Evolutionary conservation across 148 eudicot species (phyloP).

Genomic region (Persicaria maculosa): DNA sequence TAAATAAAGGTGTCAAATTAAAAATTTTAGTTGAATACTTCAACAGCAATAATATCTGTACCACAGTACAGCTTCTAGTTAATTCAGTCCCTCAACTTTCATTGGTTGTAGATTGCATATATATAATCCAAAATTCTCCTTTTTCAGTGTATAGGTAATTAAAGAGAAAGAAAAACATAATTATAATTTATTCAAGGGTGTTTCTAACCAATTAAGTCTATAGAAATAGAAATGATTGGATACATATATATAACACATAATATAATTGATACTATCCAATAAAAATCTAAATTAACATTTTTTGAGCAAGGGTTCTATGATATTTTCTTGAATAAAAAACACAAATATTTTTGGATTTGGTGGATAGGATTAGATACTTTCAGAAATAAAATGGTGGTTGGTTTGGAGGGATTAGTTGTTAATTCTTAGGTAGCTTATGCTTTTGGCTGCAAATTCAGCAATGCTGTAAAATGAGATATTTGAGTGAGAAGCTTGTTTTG

Average conservation of each 20-base stretch:
- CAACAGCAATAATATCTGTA: too few species aligned
- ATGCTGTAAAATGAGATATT: not conserved
- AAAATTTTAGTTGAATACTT: too few species aligned
- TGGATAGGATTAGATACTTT: too few species aligned
- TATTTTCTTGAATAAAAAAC: not conserved
- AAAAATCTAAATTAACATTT: not conserved
- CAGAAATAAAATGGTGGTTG: conserved; percentile 4
- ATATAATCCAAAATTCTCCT: not conserved
- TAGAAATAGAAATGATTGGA: not conserved
- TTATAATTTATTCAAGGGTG: not conserved
- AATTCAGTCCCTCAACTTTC: too few species aligned
- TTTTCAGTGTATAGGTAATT: not conserved
- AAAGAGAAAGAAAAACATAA: too few species aligned
- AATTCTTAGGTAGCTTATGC: not conserved
- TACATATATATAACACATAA: not conserved
- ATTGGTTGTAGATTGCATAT: too few species aligned
- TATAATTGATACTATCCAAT: not conserved
- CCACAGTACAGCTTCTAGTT: too few species aligned
- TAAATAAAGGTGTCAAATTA: too few species aligned
- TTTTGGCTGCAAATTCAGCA: conserved; percentile 8
- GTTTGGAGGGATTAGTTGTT: not conserved
- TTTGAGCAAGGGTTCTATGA: not conserved
- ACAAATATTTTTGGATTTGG: too few species aligned
- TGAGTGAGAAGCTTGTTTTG: conserved; percentile 1
- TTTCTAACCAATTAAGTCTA: not conserved